These are phyloP conservation scores for Parachlorella kessleri DNA, from an alignment of 139 green algal genomes.

Conservation along the genomic window DNA sequence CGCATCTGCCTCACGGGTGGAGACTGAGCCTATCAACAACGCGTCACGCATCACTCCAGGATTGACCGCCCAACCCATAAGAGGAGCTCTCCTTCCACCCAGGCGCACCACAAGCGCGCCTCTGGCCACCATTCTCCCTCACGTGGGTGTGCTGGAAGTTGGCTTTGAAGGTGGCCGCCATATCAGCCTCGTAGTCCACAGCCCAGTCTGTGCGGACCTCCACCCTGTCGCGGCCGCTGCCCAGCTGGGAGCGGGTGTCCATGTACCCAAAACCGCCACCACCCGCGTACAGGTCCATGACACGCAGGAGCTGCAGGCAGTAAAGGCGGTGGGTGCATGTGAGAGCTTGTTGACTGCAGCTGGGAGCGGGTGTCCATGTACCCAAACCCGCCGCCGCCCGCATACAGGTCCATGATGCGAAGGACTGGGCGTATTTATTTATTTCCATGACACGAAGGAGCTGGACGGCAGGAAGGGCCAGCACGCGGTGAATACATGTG, in stretches of 20 bases:
- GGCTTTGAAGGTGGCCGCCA: slow-evolving; percentile 44
- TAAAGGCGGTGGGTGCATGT: neutral
- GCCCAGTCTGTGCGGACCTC: slow-evolving; percentile 50
- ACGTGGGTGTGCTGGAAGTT: slow-evolving; percentile 57
- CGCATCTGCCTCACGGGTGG: too few species aligned
- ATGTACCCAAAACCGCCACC: slow-evolving; percentile 35
- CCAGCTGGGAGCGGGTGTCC: neutral
- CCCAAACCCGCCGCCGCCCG: slow-evolving; percentile 27
- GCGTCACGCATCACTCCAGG: too few species aligned
- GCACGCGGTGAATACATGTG: too few species aligned
- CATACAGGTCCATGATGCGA: slow-evolving; percentile 33
- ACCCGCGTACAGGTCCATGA: slow-evolving; percentile 36
- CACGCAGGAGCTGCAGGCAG: neutral
- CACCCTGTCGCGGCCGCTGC: neutral
- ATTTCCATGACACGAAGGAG: too few species aligned
- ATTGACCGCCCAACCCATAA: too few species aligned
- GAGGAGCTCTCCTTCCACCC: too few species aligned
- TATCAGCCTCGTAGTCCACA: slow-evolving; percentile 50
- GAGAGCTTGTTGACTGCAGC: neutral
- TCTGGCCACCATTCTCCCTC: neutral
- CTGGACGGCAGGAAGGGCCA: neutral
- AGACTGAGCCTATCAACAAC: too few species aligned
- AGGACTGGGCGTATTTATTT: neutral
- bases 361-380: slow-evolving; percentile 21
- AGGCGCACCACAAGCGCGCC: too few species aligned